These are phyloP conservation scores for Gastrolobium villosum DNA, from an alignment of 306 rosid species.

Conservation along the genomic window DNA sequence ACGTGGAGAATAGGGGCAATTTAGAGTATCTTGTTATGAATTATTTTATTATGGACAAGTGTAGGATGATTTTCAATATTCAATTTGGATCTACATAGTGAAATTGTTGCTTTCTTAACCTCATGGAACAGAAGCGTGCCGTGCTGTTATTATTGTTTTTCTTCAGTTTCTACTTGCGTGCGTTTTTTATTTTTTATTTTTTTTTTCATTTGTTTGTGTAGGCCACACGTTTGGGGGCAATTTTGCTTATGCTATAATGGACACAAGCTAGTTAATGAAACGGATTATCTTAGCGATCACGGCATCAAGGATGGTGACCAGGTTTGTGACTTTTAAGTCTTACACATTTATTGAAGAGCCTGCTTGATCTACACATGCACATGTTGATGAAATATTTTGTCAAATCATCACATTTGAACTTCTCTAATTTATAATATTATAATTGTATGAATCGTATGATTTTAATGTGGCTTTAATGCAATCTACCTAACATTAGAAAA, in stretches of 20 bases:
- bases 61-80: neutral
- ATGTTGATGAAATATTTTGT: neutral
- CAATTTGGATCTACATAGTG: slow-evolving; percentile 11
- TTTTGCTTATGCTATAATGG: slow-evolving; percentile 84
- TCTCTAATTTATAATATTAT: neutral
- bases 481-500: neutral
- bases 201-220: slow-evolving; percentile 47
- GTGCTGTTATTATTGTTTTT: neutral
- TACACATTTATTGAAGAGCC: neutral
- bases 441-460: neutral
- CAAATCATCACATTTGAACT: neutral
- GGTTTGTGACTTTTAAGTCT: slow-evolving; percentile 56
- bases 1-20: neutral
- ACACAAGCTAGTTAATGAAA: slow-evolving; percentile 68
- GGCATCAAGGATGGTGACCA: slow-evolving; percentile 88
- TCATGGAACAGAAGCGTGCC: neutral
- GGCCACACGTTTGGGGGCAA: slow-evolving; percentile 91
- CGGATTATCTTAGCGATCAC: slow-evolving; percentile 60
- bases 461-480: slow-evolving; percentile 6
- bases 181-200: neutral
- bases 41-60: neutral
- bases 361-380: neutral
- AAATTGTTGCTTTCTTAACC: neutral
- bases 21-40: neutral
- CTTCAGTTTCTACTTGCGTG: slow-evolving; percentile 11